Conservation (phyloP, 768 basidiomycete species). For the Paxillus involutus region DNA sequence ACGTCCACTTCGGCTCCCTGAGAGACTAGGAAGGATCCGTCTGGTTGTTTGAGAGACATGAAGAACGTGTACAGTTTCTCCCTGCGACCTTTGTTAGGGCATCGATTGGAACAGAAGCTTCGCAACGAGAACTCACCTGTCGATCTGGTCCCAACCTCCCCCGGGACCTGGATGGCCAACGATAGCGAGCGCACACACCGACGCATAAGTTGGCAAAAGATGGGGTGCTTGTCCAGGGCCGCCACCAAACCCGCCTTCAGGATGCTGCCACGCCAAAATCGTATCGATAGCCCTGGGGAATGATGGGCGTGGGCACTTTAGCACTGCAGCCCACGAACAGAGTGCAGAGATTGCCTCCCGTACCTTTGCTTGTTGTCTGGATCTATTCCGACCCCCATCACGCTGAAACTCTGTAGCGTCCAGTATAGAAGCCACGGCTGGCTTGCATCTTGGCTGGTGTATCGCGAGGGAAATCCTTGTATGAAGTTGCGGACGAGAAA, state of each 20-base stretch:
- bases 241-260: slow-evolving; percentile 88
- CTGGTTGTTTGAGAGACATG: slow-evolving; percentile 86
- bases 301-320: not conserved
- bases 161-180: slow-evolving; percentile 69
- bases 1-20: slow-evolving; percentile 92
- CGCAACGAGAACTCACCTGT: slow-evolving; percentile 51
- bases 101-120: no score
- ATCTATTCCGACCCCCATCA: slow-evolving; percentile 78
- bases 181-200: slow-evolving; percentile 82
- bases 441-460: slow-evolving; percentile 86
- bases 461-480: slow-evolving; percentile 80
- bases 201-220: slow-evolving; percentile 86
- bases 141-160: slow-evolving; percentile 86
- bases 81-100: slow-evolving; percentile 34
- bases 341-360: slow-evolving; percentile 13
- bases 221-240: slow-evolving; percentile 89
- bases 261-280: slow-evolving; percentile 79
- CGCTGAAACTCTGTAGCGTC: slow-evolving; percentile 82
- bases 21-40: slow-evolving; percentile 92
- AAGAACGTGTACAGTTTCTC: slow-evolving; percentile 84
- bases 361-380: slow-evolving; percentile 75
- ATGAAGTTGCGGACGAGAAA: slow-evolving; percentile 71
- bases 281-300: slow-evolving; percentile 71
- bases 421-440: slow-evolving; percentile 96
- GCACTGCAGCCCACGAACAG: not conserved